Conservation (phyloP, 371 early-diverging fungal genomes). For the Mortierella polycephala region DNA sequence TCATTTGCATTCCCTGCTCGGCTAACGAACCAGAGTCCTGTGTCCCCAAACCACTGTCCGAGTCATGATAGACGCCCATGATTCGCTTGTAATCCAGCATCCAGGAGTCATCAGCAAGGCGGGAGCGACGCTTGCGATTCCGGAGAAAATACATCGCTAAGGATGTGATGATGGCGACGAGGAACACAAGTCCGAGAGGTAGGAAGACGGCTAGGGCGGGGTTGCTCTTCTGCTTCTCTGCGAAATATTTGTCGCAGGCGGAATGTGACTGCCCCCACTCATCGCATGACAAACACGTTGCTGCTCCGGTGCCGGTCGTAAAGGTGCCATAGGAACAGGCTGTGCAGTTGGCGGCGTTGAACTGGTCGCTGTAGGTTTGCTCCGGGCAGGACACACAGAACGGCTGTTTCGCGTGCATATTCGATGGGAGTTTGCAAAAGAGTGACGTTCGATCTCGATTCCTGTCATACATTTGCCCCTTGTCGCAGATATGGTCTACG, state of each 20-base stretch:
- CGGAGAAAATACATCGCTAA: slow-evolving; percentile 14
- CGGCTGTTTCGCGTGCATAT: slow-evolving; percentile 15
- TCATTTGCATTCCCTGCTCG: slow-evolving; percentile 7
- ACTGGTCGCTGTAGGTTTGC: slow-evolving; percentile 20
- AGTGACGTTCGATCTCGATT: slow-evolving; percentile 15
- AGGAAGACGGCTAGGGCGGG: slow-evolving; percentile 33
- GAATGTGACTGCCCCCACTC: background rate
- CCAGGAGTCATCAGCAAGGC: slow-evolving; percentile 51
- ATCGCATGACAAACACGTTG: slow-evolving; percentile 29
- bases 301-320: slow-evolving; percentile 28
- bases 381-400: slow-evolving; percentile 24
- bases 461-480: slow-evolving; percentile 15
- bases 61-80: slow-evolving; percentile 48
- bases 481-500: slow-evolving; percentile 27
- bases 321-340: slow-evolving; percentile 30
- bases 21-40: slow-evolving; percentile 29
- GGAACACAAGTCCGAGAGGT: slow-evolving; percentile 22
- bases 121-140: slow-evolving; percentile 32
- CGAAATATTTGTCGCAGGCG: slow-evolving; percentile 24
- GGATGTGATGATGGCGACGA: slow-evolving; percentile 2
- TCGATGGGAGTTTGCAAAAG: slow-evolving; percentile 15
- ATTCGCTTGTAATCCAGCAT: slow-evolving; percentile 46
- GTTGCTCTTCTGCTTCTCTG: slow-evolving; percentile 13
- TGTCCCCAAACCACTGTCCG: slow-evolving; percentile 37
- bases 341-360: slow-evolving; percentile 28